Conservation (phyloP, 495 filamentous ascomycete genomes). For the Penicillium bialowiezense region DNA sequence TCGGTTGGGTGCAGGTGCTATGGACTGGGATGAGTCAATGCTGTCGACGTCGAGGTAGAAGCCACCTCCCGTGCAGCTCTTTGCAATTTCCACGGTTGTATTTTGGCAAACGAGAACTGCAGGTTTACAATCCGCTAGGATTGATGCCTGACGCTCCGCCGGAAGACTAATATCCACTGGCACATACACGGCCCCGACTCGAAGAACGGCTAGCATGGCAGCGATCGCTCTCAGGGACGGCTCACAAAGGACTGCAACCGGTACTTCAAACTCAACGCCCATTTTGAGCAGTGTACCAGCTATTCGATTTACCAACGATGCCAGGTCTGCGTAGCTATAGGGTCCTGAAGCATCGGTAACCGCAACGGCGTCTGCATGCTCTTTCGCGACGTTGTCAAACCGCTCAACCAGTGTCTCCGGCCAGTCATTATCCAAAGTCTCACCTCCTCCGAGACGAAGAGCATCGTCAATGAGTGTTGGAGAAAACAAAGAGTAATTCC, state of each 20-base stretch:
- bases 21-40: too few relatives aligned
- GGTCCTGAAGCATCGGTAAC: conserved; percentile 6
- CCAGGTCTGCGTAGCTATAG: conserved; percentile 2
- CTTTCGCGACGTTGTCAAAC: background rate
- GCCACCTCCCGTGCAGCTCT: too few relatives aligned
- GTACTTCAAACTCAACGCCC: conserved; percentile 6
- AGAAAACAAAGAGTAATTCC: too few relatives aligned
- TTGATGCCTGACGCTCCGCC: background rate
- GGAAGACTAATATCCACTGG: conserved; percentile 12
- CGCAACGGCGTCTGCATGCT: background rate
- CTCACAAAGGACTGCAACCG: background rate
- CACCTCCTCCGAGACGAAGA: background rate
- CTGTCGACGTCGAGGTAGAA: too few relatives aligned
- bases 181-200: conserved; percentile 40
- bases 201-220: conserved; percentile 47
- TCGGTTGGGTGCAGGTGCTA: too few relatives aligned
- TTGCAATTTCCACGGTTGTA: background rate
- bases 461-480: background rate
- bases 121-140: background rate
- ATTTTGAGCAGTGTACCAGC: conserved; percentile 5
- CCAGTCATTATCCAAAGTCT: background rate
- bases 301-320: background rate
- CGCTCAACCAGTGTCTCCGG: background rate
- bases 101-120: background rate
- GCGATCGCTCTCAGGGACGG: conserved; percentile 33